Conservation (phyloP, 768 basidiomycete genomes). For the Cystofilobasidium capitatum region DNA sequence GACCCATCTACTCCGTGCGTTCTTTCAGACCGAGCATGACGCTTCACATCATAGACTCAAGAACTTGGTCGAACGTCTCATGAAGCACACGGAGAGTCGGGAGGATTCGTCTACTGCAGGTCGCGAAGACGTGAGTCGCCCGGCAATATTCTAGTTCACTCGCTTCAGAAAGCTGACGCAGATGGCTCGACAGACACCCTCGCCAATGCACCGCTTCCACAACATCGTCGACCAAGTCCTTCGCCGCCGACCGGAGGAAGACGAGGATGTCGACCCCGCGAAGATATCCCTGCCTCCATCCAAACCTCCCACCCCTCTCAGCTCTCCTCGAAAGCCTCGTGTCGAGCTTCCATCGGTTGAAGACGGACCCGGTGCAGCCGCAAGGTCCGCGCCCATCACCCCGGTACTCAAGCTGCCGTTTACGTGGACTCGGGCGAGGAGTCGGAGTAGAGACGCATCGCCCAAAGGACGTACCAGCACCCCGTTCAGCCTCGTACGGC, state of each 20-base stretch:
- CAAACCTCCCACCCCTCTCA: too few species aligned
- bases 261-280: not conserved
- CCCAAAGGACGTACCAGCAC: too few species aligned
- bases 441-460: too few species aligned
- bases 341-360: too few species aligned
- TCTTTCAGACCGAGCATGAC: not conserved
- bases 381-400: too few species aligned
- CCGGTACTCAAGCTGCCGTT: too few species aligned
- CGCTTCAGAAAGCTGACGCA: not conserved
- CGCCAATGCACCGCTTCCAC: not conserved
- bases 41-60: not conserved
- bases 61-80: not conserved
- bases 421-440: too few species aligned
- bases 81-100: not conserved
- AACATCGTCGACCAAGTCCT: conserved; percentile 3
- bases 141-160: not conserved
- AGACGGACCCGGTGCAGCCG: too few species aligned
- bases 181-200: not conserved
- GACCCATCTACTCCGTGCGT: not conserved
- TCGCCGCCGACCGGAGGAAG: not conserved
- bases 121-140: not conserved
- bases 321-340: not conserved
- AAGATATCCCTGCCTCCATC: not conserved
- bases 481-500: too few species aligned
- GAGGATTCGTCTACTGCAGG: not conserved